Evolutionary conservation across 331 rosid species (phyloP).

Genomic region (Malus hybrid): DNA sequence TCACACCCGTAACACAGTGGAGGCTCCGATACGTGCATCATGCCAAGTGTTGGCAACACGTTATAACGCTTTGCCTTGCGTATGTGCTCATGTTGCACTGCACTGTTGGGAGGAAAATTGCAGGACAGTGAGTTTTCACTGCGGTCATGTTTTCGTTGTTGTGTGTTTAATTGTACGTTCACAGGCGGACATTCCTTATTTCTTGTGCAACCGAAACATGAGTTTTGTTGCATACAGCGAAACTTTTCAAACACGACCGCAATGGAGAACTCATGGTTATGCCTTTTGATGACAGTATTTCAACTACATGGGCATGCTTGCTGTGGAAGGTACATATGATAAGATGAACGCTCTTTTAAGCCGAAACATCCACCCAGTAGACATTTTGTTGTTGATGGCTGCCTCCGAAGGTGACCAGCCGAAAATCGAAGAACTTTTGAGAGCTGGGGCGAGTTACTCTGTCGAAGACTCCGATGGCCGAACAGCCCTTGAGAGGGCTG

Average conservation of each 20-base stretch:
- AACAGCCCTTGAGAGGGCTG: conserved; percentile 73
- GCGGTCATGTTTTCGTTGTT: background rate
- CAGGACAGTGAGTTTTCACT: background rate
- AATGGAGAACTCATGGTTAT: background rate
- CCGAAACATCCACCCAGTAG: conserved; percentile 82
- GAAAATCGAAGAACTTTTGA: conserved; percentile 75
- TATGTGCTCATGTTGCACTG: background rate
- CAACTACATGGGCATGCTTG: conserved; percentile 99
- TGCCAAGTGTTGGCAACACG: background rate
- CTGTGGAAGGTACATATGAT: conserved; percentile 86
- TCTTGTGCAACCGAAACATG: background rate
- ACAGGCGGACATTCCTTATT: background rate
- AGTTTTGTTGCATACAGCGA: background rate
- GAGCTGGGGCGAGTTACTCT: conserved; percentile 76
- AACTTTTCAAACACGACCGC: background rate
- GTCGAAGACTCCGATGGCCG: conserved; percentile 68
- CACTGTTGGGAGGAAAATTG: background rate
- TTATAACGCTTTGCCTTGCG: background rate
- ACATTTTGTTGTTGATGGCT: conserved; percentile 72
- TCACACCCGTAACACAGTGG: background rate
- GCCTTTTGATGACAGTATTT: conserved; percentile 52
- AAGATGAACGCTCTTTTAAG: conserved; percentile 84
- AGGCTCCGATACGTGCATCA: background rate
- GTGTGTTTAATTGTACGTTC: background rate
- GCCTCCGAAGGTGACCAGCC: conserved; percentile 86